Percentiles rank a stretch among this genome's conserved stretches.
These are phyloP conservation scores for Theileria orientalis DNA, from an alignment of 169 alveolate species.

Conservation along the genomic window DNA sequence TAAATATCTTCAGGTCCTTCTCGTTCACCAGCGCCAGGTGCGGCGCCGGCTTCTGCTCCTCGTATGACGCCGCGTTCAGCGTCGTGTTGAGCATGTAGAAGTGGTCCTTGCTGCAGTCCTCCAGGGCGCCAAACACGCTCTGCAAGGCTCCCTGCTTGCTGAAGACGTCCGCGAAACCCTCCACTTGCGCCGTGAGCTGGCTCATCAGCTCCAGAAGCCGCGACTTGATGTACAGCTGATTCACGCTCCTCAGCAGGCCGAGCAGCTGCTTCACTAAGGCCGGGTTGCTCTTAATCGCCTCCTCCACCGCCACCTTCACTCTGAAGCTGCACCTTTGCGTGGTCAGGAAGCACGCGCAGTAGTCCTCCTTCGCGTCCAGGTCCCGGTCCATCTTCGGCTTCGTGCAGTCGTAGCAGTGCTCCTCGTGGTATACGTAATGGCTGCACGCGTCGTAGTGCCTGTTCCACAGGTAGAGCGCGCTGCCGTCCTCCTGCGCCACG, in stretches of 20 bases:
- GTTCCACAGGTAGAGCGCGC: constrained; percentile 17
- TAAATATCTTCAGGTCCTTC: constrained; percentile 19
- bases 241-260: constrained; percentile 3
- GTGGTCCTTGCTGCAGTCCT: constrained; percentile 26
- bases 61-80: constrained; percentile 1
- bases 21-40: constrained; percentile 8
- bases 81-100: constrained; percentile 15
- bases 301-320: constrained; percentile 1
- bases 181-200: constrained; percentile 7
- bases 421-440: constrained; percentile 22
- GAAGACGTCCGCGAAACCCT: constrained; percentile 6
- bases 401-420: constrained; percentile 25
- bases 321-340: not conserved
- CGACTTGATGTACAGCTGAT: constrained; percentile 21
- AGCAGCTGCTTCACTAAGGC: not conserved
- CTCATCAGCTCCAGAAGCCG: constrained; percentile 19
- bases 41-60: not conserved
- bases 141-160: constrained; percentile 18
- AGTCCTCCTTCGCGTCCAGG: not conserved
- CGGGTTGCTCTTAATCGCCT: not conserved
- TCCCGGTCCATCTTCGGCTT: not conserved
- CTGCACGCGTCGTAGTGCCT: constrained; percentile 15
- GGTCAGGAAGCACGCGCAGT: not conserved
- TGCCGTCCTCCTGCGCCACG: constrained; percentile 17
- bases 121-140: constrained; percentile 1